These are phyloP conservation scores for Shiraia sp. DNA, from an alignment of 2,329 filamentous ascomycete genomes.

Conservation along the genomic window DNA sequence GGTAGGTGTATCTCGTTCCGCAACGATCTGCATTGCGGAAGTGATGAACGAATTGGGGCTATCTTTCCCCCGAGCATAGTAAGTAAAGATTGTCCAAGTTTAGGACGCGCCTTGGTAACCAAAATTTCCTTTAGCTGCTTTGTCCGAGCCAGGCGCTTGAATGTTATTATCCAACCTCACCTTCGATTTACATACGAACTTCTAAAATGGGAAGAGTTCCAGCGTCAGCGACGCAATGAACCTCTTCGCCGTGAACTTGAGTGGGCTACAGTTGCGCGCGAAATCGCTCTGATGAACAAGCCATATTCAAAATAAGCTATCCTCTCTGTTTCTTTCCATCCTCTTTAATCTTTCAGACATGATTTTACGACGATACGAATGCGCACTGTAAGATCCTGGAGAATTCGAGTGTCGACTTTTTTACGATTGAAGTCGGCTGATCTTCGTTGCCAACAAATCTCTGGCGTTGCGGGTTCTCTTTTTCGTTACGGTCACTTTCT, in stretches of 20 bases:
- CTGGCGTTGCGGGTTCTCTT: not conserved
- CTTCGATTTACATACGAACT: constrained; percentile 90
- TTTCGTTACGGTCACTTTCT: not conserved
- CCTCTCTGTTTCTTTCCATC: constrained; percentile 5
- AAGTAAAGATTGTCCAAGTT: constrained; percentile 34
- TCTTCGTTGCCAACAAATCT: constrained; percentile 3
- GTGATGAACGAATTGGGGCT: constrained; percentile 83
- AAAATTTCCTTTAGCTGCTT: constrained; percentile 65
- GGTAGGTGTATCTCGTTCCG: constrained; percentile 91
- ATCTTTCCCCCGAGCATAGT: constrained; percentile 89
- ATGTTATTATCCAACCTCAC: constrained; percentile 98
- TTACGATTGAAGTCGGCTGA: constrained; percentile 7
- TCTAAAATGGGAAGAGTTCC: constrained; percentile 89
- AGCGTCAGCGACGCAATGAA: constrained; percentile 61
- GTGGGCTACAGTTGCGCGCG: constrained; percentile 84
- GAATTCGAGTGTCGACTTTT: constrained; percentile 8
- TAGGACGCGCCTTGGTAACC: constrained; percentile 12
- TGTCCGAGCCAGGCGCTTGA: constrained; percentile 86
- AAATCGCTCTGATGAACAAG: constrained; percentile 94
- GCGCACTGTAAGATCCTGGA: constrained; percentile 23
- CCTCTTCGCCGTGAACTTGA: constrained; percentile 77
- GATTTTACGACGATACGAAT: constrained; percentile 26
- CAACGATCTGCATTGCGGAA: constrained; percentile 98
- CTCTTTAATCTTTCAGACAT: constrained; percentile 12
- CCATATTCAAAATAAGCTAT: constrained; percentile 74